phyloP scores from a whole-genome alignment of 305 asterid species.

The Solanum hybrid region DNA sequence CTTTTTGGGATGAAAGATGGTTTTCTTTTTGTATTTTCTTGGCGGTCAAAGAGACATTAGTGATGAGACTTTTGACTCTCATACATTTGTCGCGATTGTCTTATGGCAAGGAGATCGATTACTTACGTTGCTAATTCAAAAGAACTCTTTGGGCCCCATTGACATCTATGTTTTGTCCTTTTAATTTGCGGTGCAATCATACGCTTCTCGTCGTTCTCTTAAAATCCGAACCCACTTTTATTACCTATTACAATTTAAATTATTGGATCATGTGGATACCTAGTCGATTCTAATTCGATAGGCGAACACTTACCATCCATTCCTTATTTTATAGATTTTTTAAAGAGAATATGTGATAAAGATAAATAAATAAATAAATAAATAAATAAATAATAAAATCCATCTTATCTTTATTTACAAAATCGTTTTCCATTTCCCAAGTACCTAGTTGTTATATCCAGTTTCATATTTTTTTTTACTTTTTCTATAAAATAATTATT shows the following conservation, averaged over 20 bases:
- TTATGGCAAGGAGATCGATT: constrained; percentile 3
- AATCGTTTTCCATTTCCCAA: background rate
- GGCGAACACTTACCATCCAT: background rate
- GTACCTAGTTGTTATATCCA: background rate
- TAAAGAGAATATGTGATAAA: too few species aligned
- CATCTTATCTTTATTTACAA: background rate
- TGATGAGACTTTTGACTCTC: constrained; percentile 31
- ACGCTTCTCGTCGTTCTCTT: background rate
- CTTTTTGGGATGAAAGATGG: background rate
- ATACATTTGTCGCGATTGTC: constrained; percentile 4
- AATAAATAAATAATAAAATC: too few species aligned
- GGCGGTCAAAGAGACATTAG: constrained; percentile 29
- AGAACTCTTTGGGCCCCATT: constrained; percentile 7
- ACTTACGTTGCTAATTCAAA: background rate
- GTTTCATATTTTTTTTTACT: too few species aligned
- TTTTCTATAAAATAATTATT: background rate
- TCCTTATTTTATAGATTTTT: too few species aligned
- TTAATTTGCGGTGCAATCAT: background rate
- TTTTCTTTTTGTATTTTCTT: background rate
- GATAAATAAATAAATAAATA: too few species aligned
- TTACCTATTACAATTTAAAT: background rate
- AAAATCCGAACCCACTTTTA: background rate
- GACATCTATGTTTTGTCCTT: background rate
- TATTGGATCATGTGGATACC: background rate
- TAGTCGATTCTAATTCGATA: background rate